These are phyloP conservation scores for Phytophthora quininea DNA, from an alignment of 352 stramenopile genomes.

Conservation along the genomic window DNA sequence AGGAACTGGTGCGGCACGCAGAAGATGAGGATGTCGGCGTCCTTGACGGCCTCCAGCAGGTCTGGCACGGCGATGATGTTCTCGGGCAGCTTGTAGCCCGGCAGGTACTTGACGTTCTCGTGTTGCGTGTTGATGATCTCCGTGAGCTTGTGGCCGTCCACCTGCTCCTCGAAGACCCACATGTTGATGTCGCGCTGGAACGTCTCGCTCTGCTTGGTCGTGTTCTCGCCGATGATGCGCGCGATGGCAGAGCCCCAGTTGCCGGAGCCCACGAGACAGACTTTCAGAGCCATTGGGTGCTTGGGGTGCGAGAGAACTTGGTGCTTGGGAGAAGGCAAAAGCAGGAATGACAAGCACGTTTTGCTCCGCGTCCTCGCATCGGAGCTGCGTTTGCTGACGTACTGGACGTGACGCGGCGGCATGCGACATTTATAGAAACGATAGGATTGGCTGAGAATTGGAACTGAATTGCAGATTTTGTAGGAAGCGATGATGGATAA, in stretches of 20 bases:
- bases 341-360: conserved; percentile 22
- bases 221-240: conserved; percentile 86
- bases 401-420: not conserved
- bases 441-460: no score
- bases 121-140: conserved; percentile 97
- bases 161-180: conserved; percentile 96
- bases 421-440: no score
- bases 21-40: conserved; percentile 96
- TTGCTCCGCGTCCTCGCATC: not conserved
- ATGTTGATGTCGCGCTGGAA: conserved; percentile 95
- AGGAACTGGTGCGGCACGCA: conserved; percentile 97
- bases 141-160: conserved; percentile 90
- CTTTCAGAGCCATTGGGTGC: conserved; percentile 53
- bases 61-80: conserved; percentile 95
- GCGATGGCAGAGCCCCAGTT: conserved; percentile 88
- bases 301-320: not conserved
- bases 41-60: conserved; percentile 87
- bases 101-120: conserved; percentile 97
- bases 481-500: no score
- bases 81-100: conserved; percentile 89
- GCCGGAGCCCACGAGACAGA: conserved; percentile 80
- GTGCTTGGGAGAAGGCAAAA: conserved; percentile 19
- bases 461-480: no score
- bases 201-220: conserved; percentile 45
- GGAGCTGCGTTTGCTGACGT: conserved; percentile 20